Base-by-base conservation (phyloP, 805 yeast species). In the Lipomyces starkeyi region DNA sequence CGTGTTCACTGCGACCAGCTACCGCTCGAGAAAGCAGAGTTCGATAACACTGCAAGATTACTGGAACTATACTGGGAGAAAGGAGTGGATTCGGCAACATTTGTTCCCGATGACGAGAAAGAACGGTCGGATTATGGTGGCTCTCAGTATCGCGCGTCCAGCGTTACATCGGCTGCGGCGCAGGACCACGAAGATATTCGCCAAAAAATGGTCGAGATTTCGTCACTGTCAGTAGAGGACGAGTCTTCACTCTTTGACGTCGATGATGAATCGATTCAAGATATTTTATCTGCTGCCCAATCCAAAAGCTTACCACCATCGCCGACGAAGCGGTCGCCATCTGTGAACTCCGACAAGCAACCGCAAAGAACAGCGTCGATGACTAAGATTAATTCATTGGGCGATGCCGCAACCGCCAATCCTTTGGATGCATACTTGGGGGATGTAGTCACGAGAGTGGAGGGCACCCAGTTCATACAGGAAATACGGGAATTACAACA, bases 1-100 rank as follows among this genome's bases (percentile, higher is more conserved):
- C 85, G 98, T 75, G 97, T 93, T 27, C 99, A 95, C 76, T 98
- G 98, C 34, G 99, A 95, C 79, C 98, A 95, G 79, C 82, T 95
- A 65, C 98, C 98, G 11, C 82, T 94, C 70, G 86, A 86, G 29
- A 93, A 93, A 78, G 98, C 98, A 4, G 98, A 95, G 78, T 95
- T 90, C 77, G 93, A 91, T 77, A 90, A 89, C 76, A 74, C 76
- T 20, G 81, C 84, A 54, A 84, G 91, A 58, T 80, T 87, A 9
- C 83, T 94, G 74, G 97, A 94, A 77, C 81, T 94, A 60, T 92
- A 86, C 76, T 94, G 99, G 99, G 96, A 92, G 78, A 87, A 86
- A 62, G 94, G 93, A n/a, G 86, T 90, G 63, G 98, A 94, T 78
- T 86, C 97, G 27, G 97, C 97, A 0, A 90, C 96, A 0, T 95